Evolutionary conservation across 1,284 basidiomycete species (phyloP), one percentile per base, ranked within the genome.

Genomic region (Tilletiaria anomala): DNA sequence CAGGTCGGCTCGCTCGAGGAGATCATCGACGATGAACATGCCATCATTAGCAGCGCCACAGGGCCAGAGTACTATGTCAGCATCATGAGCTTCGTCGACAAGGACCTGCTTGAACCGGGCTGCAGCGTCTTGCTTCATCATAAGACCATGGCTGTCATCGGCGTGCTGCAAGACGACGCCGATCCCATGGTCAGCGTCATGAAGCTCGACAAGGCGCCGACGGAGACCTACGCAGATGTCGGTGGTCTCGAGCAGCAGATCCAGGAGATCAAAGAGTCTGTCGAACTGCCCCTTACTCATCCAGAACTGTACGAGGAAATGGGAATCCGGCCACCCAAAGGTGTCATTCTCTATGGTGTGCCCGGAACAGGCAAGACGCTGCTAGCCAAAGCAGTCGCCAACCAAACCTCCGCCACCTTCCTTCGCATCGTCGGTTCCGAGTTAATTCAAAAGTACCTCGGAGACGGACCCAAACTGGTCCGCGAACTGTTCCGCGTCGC

Each of bases 1-100:
- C 83, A 81, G 11, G 87, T 99, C 40, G 93, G 93, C 26, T 86
- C 88, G 0, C 74, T 99, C 58, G 93, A 97, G 71, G 93, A 99
- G 71, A 96, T 99, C 58, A 93, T 99, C 64, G 93, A 97, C 73
- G 93, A 99, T 72, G 93, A 99, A 75, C 93, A 97, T 68, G 91
- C 93, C 16, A 96, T 99, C 68, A 82, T 99, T 61, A 89, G 85
- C 68, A 85, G 84, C 8, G 78, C 86, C 15, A 86, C 84, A 31
- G 91, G 93, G 2, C 89, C 91, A 22, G 93, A 97, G 68, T 89
- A 82, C 70, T 99, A 99, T 68, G 93, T 99, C 53, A 82, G 86
- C 34, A 96, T 97, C 68, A 87, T 96, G 83, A 86, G 82, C 51
- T 93, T 93, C 65, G 91, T 99, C 56, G 91, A 99, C 78, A 97